Base-by-base conservation (phyloP, 1,139 yeast genomes). In the Spencermartinsiella ligniputridi region DNA sequence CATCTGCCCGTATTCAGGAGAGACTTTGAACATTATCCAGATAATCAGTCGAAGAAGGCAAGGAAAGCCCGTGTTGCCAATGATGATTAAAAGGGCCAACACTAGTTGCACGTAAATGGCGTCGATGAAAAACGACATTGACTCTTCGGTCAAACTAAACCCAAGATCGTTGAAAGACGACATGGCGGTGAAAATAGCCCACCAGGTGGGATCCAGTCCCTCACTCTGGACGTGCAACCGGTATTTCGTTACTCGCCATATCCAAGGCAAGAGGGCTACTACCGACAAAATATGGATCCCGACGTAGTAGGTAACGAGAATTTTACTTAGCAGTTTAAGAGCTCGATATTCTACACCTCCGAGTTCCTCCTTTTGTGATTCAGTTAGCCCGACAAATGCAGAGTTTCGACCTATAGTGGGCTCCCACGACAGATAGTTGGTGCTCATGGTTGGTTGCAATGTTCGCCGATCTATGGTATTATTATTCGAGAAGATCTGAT, bases 271-370 rank as follows among this genome's bases (percentile, higher is more conserved):
- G 25, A 84, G 64, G 51, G 81, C 69, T 0, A 80, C 56, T 37
- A 81, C 63, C 0, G 81, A 80, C 11, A 88, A 41, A 2, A 86
- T 50, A 56, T 83, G 90, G 57, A 86, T 80, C 0, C 96, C 95
- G 45, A 88, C 53, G 57, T 85, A 89, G 62, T 87, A 92, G 1
- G 62, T 46, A 1, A 81, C 62, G 19, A 92, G 68, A 39, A 92
- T 78, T 55, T 76, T 78, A 44, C 87, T 79, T 46, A 92, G 68
- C 11, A 89, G 67, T 58, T 88, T 88, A 45, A 86, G 75, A 0
- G 98, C 89, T 40, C 97, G 76, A 60, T 92, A 94, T 61, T 92
- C 99, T 9, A 92, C 96, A 44, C 98, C 99, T 27, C 98, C 99
- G 37, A 92, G 68, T 62, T 92, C 99, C 49, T 85, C 95, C 57